Base-by-base conservation (phyloP, 768 basidiomycete species). In the Dacryopinax primogenitus region DNA sequence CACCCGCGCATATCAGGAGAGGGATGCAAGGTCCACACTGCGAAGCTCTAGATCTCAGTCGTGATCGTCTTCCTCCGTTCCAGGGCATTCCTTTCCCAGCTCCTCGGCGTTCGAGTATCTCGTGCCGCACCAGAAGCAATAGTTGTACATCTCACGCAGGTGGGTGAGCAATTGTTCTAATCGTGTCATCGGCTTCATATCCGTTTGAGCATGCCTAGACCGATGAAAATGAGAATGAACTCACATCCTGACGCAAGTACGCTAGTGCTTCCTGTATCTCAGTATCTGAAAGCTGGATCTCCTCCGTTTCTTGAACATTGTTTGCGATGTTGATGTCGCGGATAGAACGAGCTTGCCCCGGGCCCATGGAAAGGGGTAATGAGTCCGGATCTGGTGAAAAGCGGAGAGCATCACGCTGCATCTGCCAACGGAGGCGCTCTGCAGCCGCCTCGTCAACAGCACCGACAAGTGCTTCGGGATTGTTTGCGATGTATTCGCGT, bases 61-160 rank as follows among this genome's bases (percentile, higher is more conserved):
- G 73, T 93, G 90, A 66, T 81, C 83, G 39, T 89, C 87, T 73
- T 93, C 91, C 33, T 82, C 80, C 41, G 77, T 72, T 6, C 91
- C 91, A 4, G 90, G 90, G 73, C 91, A 93, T 64, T 84, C 78
- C 36, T 70, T 73, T 37, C 75, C 75, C 78, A 93, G 76, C 62
- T 88, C 86, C 16, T 81, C 81, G 4, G 75, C 73, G 68, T 79
- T 78, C 3, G 81, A 79, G 71, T 92, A 93, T 69, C 84, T 81
- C 13, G 86, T 81, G 13, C 91, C 91, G 72, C 91, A 93, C 88
- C 90, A 92, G 74, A 91, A 92, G 72, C 91, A 92, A 72, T 92
- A 92, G 3, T 78, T 72, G 73, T 91, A 83, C 67, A 78, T 80
- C 37, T 82, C 78, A 28, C 91, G 86, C 62, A 93, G 80, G 73